Base-by-base conservation (phyloP, 352 stramenopile genomes). In the Globisporangium heterothallicum region DNA sequence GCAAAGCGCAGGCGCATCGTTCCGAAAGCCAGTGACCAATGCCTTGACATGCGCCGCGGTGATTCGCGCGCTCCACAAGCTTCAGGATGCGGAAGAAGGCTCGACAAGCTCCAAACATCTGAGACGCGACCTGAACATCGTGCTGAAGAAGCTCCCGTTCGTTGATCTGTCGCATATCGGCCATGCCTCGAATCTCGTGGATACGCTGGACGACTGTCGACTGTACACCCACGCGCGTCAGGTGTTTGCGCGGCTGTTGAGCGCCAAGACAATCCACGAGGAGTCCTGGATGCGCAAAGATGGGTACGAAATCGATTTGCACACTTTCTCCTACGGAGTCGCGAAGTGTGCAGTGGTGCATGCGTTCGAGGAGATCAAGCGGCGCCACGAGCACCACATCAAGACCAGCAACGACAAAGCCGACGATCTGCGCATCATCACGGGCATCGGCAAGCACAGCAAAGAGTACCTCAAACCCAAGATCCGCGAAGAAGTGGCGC, bases 271-370 rank as follows among this genome's bases (percentile, higher is more conserved):
- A 12, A 61, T 86, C 40, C 34, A 40, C 1, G 22, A 61, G 10
- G 65, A 75, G 27, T 50, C 64, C 22, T 88, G 74, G 74, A 53
- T 78, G 30, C 63, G 68, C 2, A 71, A 83, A 27, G 66, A 82
- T 24, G 72, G 74, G 4, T 90, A 70, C 60, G 67, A 83, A 44
- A 76, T 90, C 45, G 77, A 90, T 29, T 56, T 90, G 59, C 79
- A 90, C 65, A 74, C 67, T 5, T 86, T 88, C 42, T 87, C 74
- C 19, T 60, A 63, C 16, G 76, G 76, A 16, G 62, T 84, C 10
- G 79, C 74, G 12, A 90, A 88, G 58, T 84, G 72, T 34, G 79
- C 79, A 1, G 71, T 88, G n/a, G 72, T 87, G 32, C 70, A 70
- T 35, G 72, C 77, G 12, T 78, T 90, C 19, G 61, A 78, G n/a